Evolutionary conservation across 1,284 basidiomycete genomes (phyloP), one percentile per base, ranked within the genome.

Genomic region (Cryptococcus sp.): DNA sequence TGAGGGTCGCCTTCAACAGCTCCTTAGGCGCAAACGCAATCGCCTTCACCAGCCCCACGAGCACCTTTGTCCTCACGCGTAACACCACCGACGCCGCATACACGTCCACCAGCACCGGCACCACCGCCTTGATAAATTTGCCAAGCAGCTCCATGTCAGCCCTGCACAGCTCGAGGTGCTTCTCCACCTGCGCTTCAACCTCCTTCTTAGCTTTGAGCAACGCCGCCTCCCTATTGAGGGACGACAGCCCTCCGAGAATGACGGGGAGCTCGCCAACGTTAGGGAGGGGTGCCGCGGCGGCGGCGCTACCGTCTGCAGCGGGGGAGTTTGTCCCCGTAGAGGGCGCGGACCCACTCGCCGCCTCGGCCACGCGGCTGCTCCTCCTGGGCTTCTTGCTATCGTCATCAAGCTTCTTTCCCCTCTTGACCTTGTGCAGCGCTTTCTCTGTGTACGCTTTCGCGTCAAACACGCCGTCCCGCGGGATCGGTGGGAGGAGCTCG

Each of bases 41-140:
- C 2, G 93, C 91, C 73, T 96, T 95, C 61, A 94, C 77, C 50
- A 97, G 69, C 0, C 88, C 90, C 0, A 86, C 88, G 58, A 97
- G 80, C 0, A 90, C 89, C 79, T 94, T 94, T 50, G 88, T 84
- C 57, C 93, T 82, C 3, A 96, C 86, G 6, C 89, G 85, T 0
- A 86, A 84, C 53, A 87, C 86, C 36, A 97, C 91, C 67, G 91
- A 95, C 11, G 94, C 93, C 20, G 91, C 88, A 76, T 95, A 97
- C 8, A 97, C 93, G 67, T 97, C 93, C 55, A 96, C 87, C 50
- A 97, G 81, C 47, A 94, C 91, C 0, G 94, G 94, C 1, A 95
- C 85, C 67, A 92, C 85, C 18, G 93, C 80, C 42, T 84, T 84
- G 84, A 91, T 88, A 75, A 92, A 96, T 28, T 85, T 83, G 28